Evolutionary conservation across 352 stramenopile genomes (phyloP).

Genomic region (Phytophthora megakarya): DNA sequence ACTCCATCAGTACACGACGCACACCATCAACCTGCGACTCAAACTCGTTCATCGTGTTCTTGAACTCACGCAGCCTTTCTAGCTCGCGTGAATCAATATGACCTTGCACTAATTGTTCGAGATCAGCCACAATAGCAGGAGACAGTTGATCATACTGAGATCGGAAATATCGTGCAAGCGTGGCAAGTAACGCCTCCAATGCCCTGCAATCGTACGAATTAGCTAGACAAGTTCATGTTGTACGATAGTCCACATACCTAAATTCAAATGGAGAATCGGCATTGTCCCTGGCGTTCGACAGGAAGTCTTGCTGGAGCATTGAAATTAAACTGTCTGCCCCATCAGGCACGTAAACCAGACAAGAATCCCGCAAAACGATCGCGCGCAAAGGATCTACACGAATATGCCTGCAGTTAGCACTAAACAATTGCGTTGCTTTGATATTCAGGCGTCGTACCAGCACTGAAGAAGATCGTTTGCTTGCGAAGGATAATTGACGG

Average conservation of each 20-base stretch:
- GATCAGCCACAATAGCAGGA: slow-evolving; percentile 38
- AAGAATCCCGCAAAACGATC: slow-evolving; percentile 54
- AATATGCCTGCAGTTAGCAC: background rate
- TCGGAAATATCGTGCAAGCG: slow-evolving; percentile 47
- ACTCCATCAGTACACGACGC: slow-evolving; percentile 55
- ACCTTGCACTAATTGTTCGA: slow-evolving; percentile 52
- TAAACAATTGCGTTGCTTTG: background rate
- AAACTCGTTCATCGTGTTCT: slow-evolving; percentile 68
- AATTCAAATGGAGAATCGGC: slow-evolving; percentile 62
- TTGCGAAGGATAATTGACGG: slow-evolving; percentile 63
- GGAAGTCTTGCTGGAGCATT: slow-evolving; percentile 62
- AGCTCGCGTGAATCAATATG: slow-evolving; percentile 46
- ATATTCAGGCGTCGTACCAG: slow-evolving; percentile 30
- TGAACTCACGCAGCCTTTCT: slow-evolving; percentile 56
- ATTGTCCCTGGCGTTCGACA: slow-evolving; percentile 41
- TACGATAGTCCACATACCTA: slow-evolving; percentile 29
- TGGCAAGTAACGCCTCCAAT: slow-evolving; percentile 50
- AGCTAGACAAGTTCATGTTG: background rate
- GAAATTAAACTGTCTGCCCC: slow-evolving; percentile 51
- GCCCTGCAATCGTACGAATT: slow-evolving; percentile 8
- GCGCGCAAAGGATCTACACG: slow-evolving; percentile 53
- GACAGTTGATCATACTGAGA: slow-evolving; percentile 45
- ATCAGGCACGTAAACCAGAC: slow-evolving; percentile 52
- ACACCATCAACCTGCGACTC: slow-evolving; percentile 59
- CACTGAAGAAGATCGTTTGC: slow-evolving; percentile 68